These are phyloP conservation scores for Pharnaceum exiguum DNA, from an alignment of 148 eudicot genomes.

Conservation along the genomic window DNA sequence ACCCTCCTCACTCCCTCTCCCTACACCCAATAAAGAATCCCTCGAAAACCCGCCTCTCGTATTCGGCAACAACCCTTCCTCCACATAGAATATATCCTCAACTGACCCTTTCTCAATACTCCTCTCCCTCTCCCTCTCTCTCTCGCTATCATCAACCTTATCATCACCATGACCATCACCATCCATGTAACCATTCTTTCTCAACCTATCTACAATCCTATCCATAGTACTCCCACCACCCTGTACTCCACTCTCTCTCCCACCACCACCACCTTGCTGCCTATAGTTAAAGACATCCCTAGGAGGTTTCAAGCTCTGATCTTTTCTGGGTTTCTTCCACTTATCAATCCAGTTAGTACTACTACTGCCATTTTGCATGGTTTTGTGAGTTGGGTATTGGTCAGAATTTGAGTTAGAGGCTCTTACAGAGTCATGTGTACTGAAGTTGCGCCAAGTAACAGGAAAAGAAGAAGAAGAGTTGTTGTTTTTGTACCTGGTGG, in stretches of 20 bases:
- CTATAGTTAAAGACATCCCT: constrained; percentile 40
- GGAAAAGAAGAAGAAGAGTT: constrained; percentile 29
- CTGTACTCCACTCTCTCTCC: constrained; percentile 16
- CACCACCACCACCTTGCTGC: constrained; percentile 18
- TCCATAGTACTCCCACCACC: constrained; percentile 82
- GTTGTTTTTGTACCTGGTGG: constrained; percentile 60
- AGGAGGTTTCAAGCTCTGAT: constrained; percentile 37
- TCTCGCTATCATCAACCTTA: constrained; percentile 28
- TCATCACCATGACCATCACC: constrained; percentile 50
- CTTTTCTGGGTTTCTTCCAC: constrained; percentile 56
- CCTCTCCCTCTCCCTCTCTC: constrained; percentile 29
- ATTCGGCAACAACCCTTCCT: constrained; percentile 84
- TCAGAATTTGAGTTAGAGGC: constrained; percentile 18
- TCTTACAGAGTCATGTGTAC: constrained; percentile 12
- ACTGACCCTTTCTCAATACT: constrained; percentile 74
- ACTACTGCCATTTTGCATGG: constrained; percentile 11
- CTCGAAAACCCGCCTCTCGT: constrained; percentile 70
- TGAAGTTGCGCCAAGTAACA: constrained; percentile 23
- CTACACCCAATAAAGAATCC: constrained; percentile 45
- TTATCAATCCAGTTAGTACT: constrained; percentile 63
- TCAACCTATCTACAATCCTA: constrained; percentile 77
- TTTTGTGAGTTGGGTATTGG: constrained; percentile 21
- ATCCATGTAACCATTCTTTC: constrained; percentile 76
- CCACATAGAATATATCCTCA: constrained; percentile 88
- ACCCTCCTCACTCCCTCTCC: constrained; percentile 33